Conservation (phyloP, 2,329 filamentous ascomycete species). For the Epichloe elymi region DNA sequence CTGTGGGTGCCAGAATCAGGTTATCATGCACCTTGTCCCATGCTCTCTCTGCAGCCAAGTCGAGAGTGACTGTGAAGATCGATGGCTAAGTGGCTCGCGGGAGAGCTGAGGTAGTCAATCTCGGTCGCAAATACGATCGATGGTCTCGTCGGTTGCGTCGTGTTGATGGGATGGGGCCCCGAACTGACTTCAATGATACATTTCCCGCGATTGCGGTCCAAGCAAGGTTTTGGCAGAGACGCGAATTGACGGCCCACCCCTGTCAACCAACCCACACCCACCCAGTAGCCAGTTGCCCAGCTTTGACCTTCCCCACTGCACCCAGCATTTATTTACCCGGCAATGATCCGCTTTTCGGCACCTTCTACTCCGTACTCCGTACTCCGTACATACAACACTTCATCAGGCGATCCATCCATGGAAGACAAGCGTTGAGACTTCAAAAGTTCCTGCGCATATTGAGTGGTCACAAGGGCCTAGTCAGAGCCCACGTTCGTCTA, state of each 20-base stretch:
- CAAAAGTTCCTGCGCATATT: not conserved
- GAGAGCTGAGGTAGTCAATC: not conserved
- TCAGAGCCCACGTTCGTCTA: not conserved
- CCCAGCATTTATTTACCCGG: conserved; percentile 1
- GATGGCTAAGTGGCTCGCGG: not conserved
- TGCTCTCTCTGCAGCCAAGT: not conserved
- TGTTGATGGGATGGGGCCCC: not conserved
- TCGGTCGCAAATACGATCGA: not conserved
- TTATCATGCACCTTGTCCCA: conserved; percentile 2
- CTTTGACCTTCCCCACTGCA: not conserved
- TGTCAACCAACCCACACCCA: not conserved
- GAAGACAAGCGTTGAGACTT: not conserved
- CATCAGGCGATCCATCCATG: not conserved
- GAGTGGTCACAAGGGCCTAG: not conserved
- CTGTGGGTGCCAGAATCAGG: not conserved
- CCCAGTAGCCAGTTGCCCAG: not conserved
- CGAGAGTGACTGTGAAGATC: not conserved
- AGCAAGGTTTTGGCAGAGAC: conserved; percentile 6
- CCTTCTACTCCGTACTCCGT: not conserved
- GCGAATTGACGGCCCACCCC: conserved; percentile 3
- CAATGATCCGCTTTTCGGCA: conserved; percentile 1
- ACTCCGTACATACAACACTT: not conserved
- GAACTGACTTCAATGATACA: not conserved
- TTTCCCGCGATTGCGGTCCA: not conserved
- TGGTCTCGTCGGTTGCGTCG: not conserved